Evolutionary conservation across 306 rosid genomes (phyloP).

Genomic region (Inga oerstediana): DNA sequence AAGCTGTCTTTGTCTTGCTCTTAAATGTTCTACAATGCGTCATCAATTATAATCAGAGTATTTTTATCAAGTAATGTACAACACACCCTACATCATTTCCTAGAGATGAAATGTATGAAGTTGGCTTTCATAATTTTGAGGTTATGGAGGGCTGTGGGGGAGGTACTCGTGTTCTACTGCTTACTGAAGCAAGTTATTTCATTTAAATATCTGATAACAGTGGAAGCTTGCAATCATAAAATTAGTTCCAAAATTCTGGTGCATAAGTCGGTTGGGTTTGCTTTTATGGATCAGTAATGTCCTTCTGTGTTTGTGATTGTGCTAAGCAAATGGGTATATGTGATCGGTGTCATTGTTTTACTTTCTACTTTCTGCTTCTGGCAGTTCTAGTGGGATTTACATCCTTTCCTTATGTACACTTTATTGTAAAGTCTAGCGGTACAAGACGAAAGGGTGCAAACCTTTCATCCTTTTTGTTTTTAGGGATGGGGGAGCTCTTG

Average conservation of each 20-base stretch:
- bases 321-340: background rate
- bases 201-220: background rate
- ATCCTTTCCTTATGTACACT: background rate
- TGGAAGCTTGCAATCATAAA: background rate
- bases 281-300: background rate
- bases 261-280: background rate
- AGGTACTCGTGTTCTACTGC: background rate
- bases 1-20: background rate
- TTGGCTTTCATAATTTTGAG: background rate
- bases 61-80: slow-evolving; percentile 16
- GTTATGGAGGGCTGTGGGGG: background rate
- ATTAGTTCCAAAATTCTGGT: background rate
- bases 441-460: background rate
- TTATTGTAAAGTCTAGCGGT: background rate
- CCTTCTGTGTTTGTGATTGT: background rate
- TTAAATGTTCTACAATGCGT: background rate
- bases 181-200: background rate
- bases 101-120: background rate
- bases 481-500: background rate
- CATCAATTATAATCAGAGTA: background rate
- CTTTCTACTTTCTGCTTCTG: background rate
- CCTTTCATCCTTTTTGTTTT: background rate
- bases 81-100: background rate
- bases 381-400: background rate
- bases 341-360: background rate